Base-by-base conservation (phyloP, 108 stramenopile species). In the Fragilariopsis cylindrus region DNA sequence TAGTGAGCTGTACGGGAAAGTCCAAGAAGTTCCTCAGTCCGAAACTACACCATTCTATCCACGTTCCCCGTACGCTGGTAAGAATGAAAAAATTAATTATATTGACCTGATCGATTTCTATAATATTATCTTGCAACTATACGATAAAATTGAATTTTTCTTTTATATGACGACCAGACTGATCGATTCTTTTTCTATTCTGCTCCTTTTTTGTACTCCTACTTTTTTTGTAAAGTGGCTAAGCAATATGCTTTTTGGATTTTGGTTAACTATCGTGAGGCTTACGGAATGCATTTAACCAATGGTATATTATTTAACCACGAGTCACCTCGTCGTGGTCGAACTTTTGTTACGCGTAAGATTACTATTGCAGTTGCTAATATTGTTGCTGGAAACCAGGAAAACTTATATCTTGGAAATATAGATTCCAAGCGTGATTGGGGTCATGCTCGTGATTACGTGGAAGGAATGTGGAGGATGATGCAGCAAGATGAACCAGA, bases 381-480 rank as follows among this genome's bases (percentile, higher is more conserved):
- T 55, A 99, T 99, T 79, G 75, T 82, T 45, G 73, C 77, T 52
- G 96, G 96, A 54, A 47, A 87, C 75, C 92, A 98, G 66, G 93
- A 97, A 79, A 84, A 78, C 60, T 78, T 99, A 46, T 98, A 88
- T 79, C 92, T 99, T 48, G 99, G 99, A 58, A 99, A 99, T 85
- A 85, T 98, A 76, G 97, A 99, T 85, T 86, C 98, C 67, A 97
- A 99, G 87, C 95, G 98, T 76, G 99, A 99, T 88, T 99, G 99
- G 99, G 99, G 99, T 64, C 98, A 98, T 85, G 99, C 99, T 6
- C 92, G 90, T 74, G 99, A 99, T 82, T 99, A 99, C 82, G 92
- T 99, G 43, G 90, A 97, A 81, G 99, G 99, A 57, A 99, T 99
- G 99, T 99, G 99, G 99, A 90, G 87, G 81, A 99, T 99, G 98